These are phyloP conservation scores for Paraphoma chrysanthemicola DNA, from an alignment of 2,329 filamentous ascomycete species.

Conservation along the genomic window DNA sequence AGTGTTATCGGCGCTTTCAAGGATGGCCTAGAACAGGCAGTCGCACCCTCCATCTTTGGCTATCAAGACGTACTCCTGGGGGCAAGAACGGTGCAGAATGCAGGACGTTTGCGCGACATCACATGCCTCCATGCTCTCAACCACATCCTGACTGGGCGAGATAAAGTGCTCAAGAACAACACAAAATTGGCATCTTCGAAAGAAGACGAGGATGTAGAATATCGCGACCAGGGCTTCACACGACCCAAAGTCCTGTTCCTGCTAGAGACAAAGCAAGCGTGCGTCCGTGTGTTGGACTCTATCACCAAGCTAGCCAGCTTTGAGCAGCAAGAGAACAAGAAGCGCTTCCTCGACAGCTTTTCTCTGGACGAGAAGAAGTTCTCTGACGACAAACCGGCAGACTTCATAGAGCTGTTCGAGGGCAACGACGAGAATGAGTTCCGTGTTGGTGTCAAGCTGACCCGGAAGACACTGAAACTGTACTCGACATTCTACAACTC, in stretches of 20 bases:
- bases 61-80: constrained; percentile 84
- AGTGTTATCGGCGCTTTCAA: constrained; percentile 60
- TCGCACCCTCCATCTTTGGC: constrained; percentile 77
- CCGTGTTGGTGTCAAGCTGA: constrained; percentile 94
- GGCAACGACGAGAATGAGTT: constrained; percentile 99
- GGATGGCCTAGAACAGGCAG: constrained; percentile 62
- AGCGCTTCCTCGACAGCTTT: constrained; percentile 88
- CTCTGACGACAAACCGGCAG: constrained; percentile 77
- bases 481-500: constrained; percentile 96
- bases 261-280: constrained; percentile 86
- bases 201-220: constrained; percentile 68
- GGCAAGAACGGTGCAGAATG: constrained; percentile 72
- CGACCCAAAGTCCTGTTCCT: constrained; percentile 92
- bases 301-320: constrained; percentile 79
- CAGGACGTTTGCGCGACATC: constrained; percentile 72
- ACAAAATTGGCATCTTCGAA: constrained; percentile 74
- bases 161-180: constrained; percentile 92
- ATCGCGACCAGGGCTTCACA: constrained; percentile 94
- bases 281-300: constrained; percentile 76
- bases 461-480: constrained; percentile 91
- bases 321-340: constrained; percentile 94
- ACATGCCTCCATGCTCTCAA: constrained; percentile 86
- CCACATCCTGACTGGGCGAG: constrained; percentile 91
- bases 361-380: constrained; percentile 72
- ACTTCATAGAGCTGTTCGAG: constrained; percentile 87